Evolutionary conservation across 768 basidiomycete genomes (phyloP).

Genomic region (Galerina sulciceps): DNA sequence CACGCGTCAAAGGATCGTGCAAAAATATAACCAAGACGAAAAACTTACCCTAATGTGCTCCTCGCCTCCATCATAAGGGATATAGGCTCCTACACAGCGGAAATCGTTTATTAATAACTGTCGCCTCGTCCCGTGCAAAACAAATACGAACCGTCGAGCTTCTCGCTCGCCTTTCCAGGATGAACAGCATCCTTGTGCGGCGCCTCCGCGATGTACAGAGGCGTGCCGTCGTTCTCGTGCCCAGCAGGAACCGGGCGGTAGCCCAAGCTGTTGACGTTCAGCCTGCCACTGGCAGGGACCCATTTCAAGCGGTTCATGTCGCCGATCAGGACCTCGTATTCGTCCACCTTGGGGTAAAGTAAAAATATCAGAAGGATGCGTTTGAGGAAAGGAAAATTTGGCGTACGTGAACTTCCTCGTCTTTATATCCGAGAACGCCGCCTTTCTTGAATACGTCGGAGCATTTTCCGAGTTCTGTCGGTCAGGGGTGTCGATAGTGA

Average conservation of each 20-base stretch:
- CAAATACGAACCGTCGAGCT: constrained; percentile 47
- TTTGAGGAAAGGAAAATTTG: not conserved
- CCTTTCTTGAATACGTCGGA: constrained; percentile 61
- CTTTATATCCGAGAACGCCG: constrained; percentile 62
- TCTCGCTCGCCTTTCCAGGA: constrained; percentile 68
- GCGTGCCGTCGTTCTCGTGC: constrained; percentile 60
- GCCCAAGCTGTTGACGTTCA: constrained; percentile 49
- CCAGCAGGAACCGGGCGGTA: constrained; percentile 70
- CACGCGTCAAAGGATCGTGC: not conserved
- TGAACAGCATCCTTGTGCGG: constrained; percentile 52
- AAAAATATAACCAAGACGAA: not conserved
- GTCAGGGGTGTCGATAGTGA: not conserved
- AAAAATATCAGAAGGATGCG: too few relatives aligned
- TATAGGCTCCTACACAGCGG: constrained; percentile 48
- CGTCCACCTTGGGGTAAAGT: constrained; percentile 47
- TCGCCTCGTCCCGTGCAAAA: too few relatives aligned
- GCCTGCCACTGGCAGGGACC: constrained; percentile 51
- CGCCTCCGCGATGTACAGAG: constrained; percentile 65
- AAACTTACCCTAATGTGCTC: constrained; percentile 49
- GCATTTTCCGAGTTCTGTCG: constrained; percentile 69
- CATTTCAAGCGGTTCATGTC: constrained; percentile 60
- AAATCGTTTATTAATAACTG: not conserved
- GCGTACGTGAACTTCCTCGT: constrained; percentile 62
- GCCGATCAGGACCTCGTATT: constrained; percentile 75
- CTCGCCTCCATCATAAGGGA: constrained; percentile 58